These are phyloP conservation scores for Cafeteria roenbergensis DNA, from an alignment of 108 stramenopile genomes.

Conservation along the genomic window DNA sequence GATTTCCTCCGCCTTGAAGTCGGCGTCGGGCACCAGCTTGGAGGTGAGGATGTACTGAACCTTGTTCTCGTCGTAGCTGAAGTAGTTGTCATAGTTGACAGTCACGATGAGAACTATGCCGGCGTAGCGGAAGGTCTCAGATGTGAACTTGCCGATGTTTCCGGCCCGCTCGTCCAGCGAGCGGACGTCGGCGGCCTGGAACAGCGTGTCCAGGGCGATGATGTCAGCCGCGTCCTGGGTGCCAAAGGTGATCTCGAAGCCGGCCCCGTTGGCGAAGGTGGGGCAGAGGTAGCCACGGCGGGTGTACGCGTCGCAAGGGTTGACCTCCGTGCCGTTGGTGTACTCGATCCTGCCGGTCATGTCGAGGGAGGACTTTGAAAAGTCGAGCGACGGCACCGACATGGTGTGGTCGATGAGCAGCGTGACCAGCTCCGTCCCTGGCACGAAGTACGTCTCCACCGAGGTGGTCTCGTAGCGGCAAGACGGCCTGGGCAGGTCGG, in stretches of 20 bases:
- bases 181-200: not conserved
- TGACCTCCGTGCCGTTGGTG: not conserved
- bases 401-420: slow-evolving; percentile 12
- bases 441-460: not conserved
- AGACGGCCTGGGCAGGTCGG: not conserved
- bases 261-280: not conserved
- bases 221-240: not conserved
- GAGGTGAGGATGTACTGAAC: not conserved
- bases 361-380: not conserved
- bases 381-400: not conserved
- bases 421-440: not conserved
- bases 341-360: not conserved
- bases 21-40: not conserved
- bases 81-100: not conserved
- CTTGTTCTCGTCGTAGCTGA: not conserved
- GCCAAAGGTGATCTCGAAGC: not conserved
- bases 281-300: not conserved
- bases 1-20: slow-evolving; percentile 1
- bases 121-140: not conserved
- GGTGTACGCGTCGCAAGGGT: slow-evolving; percentile 4
- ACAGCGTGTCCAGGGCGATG: not conserved
- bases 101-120: not conserved
- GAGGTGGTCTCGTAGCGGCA: not conserved
- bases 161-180: not conserved
- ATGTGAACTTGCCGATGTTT: not conserved